These are phyloP conservation scores for Thermoascus crustaceus DNA, from an alignment of 2,329 filamentous ascomycete species.

Conservation along the genomic window DNA sequence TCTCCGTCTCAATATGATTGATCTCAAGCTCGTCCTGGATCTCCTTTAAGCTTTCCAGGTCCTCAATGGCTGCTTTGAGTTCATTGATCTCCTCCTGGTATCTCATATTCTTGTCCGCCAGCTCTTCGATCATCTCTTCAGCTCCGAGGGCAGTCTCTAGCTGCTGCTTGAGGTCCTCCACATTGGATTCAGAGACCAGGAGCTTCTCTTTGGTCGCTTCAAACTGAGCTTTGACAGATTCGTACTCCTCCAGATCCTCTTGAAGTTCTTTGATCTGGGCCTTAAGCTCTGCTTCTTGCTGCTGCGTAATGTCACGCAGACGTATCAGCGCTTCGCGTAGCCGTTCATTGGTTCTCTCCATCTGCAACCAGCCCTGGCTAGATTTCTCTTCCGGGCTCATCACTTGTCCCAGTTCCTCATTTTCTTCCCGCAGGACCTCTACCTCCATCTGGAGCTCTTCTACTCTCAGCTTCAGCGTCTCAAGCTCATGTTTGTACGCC, in stretches of 20 bases:
- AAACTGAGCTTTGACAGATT: constrained; percentile 59
- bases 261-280: constrained; percentile 67
- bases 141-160: constrained; percentile 80
- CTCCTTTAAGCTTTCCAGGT: constrained; percentile 82
- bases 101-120: constrained; percentile 78
- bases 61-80: constrained; percentile 71
- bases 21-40: constrained; percentile 90
- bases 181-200: constrained; percentile 60
- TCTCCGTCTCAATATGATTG: constrained; percentile 87
- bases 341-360: constrained; percentile 84
- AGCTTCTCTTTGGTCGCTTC: constrained; percentile 65
- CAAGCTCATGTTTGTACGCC: constrained; percentile 68
- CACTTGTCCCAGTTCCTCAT: constrained; percentile 70
- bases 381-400: constrained; percentile 83
- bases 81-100: constrained; percentile 78
- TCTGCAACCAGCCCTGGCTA: constrained; percentile 79
- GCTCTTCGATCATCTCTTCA: constrained; percentile 88
- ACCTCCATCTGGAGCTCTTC: constrained; percentile 85
- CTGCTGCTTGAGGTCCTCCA: constrained; percentile 82
- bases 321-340: constrained; percentile 76
- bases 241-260: constrained; percentile 62
- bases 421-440: constrained; percentile 80
- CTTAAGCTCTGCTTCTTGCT: constrained; percentile 71
- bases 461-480: constrained; percentile 62
- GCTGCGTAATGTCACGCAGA: constrained; percentile 77